Evolutionary conservation across 2,329 filamentous ascomycete genomes (phyloP).

Genomic region (Acephala macrosclerotiorum): DNA sequence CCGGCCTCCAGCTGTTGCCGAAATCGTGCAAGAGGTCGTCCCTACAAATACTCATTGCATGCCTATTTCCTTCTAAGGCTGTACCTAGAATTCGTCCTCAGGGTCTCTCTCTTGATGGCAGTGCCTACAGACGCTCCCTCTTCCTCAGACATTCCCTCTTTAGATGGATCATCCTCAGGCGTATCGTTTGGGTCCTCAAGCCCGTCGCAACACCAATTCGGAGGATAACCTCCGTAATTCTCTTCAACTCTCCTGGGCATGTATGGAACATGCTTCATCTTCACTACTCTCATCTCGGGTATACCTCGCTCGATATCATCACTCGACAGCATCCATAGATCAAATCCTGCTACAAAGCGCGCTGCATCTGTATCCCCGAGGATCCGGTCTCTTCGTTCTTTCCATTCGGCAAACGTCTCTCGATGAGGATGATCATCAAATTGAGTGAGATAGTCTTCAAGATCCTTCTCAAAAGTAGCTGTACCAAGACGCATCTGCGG

Average conservation of each 20-base stretch:
- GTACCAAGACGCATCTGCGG: neutral
- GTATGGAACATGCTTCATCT: neutral
- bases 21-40: neutral
- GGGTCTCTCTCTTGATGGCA: neutral
- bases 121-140: neutral
- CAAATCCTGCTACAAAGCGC: neutral
- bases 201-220: neutral
- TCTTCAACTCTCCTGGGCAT: neutral
- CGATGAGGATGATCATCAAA: neutral
- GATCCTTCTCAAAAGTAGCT: neutral
- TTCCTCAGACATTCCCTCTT: neutral
- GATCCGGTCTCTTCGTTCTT: neutral
- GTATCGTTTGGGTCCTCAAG: neutral
- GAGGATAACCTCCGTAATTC: neutral
- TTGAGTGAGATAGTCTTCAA: neutral
- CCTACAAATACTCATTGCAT: neutral
- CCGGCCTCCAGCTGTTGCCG: neutral
- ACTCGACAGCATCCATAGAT: neutral
- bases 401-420: conserved; percentile 9
- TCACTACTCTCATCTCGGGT: neutral
- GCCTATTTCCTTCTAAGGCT: neutral
- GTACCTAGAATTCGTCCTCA: neutral
- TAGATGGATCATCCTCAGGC: neutral
- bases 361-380: neutral
- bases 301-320: conserved; percentile 1